Conservation (phyloP, 129 eudicot genomes). For the Rutidosis leptorrhynchoides region DNA sequence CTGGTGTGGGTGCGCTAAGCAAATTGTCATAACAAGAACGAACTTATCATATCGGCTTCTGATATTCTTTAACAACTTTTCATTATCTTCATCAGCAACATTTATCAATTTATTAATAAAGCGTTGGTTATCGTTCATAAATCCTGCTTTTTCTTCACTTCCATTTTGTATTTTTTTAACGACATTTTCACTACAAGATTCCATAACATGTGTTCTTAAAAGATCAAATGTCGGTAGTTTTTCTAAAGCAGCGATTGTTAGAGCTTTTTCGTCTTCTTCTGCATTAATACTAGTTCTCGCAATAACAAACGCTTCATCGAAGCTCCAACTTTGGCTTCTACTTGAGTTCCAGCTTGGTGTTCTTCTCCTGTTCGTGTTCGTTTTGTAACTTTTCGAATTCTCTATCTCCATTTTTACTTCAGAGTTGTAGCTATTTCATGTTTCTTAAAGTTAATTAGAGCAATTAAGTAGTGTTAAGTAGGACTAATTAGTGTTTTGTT, state of each 20-base stretch:
- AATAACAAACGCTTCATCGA: constrained; percentile 19
- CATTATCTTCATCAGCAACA: constrained; percentile 17
- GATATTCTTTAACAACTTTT: constrained; percentile 20
- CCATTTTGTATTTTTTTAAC: not conserved
- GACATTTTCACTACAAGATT: constrained; percentile 5
- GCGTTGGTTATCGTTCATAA: constrained; percentile 8
- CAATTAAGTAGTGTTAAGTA: constrained; percentile 1
- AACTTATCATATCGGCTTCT: constrained; percentile 24
- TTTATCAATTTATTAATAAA: constrained; percentile 18
- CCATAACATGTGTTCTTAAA: constrained; percentile 3
- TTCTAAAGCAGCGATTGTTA: constrained; percentile 20
- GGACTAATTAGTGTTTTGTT: not conserved
- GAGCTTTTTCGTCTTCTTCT: constrained; percentile 26
- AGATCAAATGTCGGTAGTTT: constrained; percentile 16
- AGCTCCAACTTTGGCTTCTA: constrained; percentile 32
- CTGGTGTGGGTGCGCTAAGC: too few relatives aligned
- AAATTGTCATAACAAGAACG: too few relatives aligned
- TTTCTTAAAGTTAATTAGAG: not conserved
- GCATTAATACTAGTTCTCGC: constrained; percentile 13
- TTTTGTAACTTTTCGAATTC: constrained; percentile 1
- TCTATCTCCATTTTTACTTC: constrained; percentile 16
- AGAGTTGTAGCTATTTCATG: not conserved
- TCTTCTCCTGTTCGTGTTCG: constrained; percentile 16
- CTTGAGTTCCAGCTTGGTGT: constrained; percentile 14
- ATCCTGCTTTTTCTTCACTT: not conserved